These are phyloP conservation scores for Rhinocladiella similis DNA, from an alignment of 2,329 filamentous ascomycete species.

Conservation along the genomic window DNA sequence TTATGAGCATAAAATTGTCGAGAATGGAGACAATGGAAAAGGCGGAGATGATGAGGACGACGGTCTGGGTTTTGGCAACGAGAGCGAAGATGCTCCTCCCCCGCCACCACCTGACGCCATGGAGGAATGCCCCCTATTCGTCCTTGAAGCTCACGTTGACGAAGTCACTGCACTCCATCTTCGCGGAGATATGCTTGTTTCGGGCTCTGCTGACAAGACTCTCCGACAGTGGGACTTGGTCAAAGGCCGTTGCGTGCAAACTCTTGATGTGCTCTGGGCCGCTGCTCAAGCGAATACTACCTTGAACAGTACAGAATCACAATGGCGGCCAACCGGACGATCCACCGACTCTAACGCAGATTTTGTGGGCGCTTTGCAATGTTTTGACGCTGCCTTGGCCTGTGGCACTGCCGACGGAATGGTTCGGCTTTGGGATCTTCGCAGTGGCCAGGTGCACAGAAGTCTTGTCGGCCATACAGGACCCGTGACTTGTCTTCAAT, in stretches of 20 bases:
- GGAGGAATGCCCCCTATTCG: slow-evolving; percentile 85
- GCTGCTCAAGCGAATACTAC: slow-evolving; percentile 82
- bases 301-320: slow-evolving; percentile 50
- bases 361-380: slow-evolving; percentile 92
- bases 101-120: slow-evolving; percentile 71
- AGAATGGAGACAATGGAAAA: slow-evolving; percentile 45
- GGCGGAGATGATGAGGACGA: slow-evolving; percentile 56
- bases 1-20: slow-evolving; percentile 54
- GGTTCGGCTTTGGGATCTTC: slow-evolving; percentile 94
- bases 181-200: slow-evolving; percentile 83
- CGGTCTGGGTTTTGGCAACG: slow-evolving; percentile 72
- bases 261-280: slow-evolving; percentile 96
- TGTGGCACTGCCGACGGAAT: slow-evolving; percentile 97
- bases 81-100: slow-evolving; percentile 68
- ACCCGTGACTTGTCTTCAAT: slow-evolving; percentile 89
- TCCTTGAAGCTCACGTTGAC: slow-evolving; percentile 84
- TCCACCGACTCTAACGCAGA: slow-evolving; percentile 70
- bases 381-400: slow-evolving; percentile 92
- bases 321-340: slow-evolving; percentile 71
- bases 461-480: slow-evolving; percentile 95
- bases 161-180: slow-evolving; percentile 95
- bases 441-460: slow-evolving; percentile 94
- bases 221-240: slow-evolving; percentile 96
- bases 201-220: slow-evolving; percentile 95
- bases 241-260: slow-evolving; percentile 96